phyloP scores from a whole-genome alignment of 2,329 filamentous ascomycete genomes.

The Stachybotrys echinatus region DNA sequence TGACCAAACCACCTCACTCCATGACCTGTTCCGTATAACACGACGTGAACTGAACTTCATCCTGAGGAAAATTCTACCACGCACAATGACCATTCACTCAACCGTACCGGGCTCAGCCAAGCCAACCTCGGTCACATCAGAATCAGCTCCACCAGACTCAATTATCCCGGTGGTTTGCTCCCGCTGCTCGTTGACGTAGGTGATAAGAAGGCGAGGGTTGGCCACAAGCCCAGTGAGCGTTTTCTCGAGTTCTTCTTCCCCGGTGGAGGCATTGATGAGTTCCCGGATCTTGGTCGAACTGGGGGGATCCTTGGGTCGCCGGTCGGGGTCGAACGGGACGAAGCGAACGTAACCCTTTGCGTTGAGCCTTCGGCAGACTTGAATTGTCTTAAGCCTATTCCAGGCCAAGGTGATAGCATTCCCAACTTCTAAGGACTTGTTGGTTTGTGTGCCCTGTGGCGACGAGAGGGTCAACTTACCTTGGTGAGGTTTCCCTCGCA shows the following conservation, averaged over 20 bases:
- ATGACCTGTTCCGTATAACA: too few relatives aligned
- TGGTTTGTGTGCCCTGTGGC: background rate
- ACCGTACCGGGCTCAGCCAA: too few relatives aligned
- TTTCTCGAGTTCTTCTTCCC: background rate
- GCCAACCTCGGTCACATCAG: too few relatives aligned
- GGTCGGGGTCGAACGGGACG: slow-evolving; percentile 2
- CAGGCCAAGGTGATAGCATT: slow-evolving; percentile 1
- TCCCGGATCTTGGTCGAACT: slow-evolving; percentile 17
- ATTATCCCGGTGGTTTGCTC: too few relatives aligned
- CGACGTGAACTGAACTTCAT: too few relatives aligned
- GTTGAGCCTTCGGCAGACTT: slow-evolving; percentile 8
- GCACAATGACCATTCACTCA: too few relatives aligned
- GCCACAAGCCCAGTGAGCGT: background rate
- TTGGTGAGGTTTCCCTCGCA: slow-evolving; percentile 1
- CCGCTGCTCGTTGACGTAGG: too few relatives aligned
- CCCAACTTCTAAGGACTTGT: background rate
- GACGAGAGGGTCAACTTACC: slow-evolving; percentile 2
- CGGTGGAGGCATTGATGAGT: slow-evolving; percentile 5
- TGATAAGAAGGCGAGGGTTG: background rate
- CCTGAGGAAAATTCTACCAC: too few relatives aligned
- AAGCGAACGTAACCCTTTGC: slow-evolving; percentile 13
- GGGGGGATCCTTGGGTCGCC: slow-evolving; percentile 4
- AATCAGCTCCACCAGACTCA: too few relatives aligned
- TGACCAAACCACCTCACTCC: too few relatives aligned
- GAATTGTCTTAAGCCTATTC: slow-evolving; percentile 4